Evolutionary conservation across 140 eudicot genomes (phyloP).

Genomic region (Senecio squalidus): DNA sequence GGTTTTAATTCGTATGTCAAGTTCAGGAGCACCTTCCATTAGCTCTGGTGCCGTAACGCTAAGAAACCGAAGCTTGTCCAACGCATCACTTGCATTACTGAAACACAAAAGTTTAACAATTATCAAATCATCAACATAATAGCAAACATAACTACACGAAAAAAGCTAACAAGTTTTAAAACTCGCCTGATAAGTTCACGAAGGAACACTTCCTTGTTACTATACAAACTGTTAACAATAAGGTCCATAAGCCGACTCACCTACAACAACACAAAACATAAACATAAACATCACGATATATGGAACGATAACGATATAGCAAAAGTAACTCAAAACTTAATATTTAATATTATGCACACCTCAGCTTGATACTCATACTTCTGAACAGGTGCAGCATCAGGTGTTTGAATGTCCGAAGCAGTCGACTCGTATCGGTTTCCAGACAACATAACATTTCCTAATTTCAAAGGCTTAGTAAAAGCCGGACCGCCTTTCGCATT

Average conservation of each 20-base stretch:
- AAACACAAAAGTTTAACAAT: background rate
- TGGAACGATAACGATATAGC: background rate
- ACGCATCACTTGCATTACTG: slow-evolving; percentile 98
- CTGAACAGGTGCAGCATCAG: slow-evolving; percentile 57
- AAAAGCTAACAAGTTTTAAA: background rate
- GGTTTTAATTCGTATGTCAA: slow-evolving; percentile 81
- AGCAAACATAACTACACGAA: background rate
- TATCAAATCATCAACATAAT: background rate
- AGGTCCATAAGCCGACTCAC: slow-evolving; percentile 99
- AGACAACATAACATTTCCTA: slow-evolving; percentile 24
- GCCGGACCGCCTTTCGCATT: slow-evolving; percentile 21
- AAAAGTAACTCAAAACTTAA: background rate
- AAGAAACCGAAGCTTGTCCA: slow-evolving; percentile 91
- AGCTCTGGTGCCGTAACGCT: slow-evolving; percentile 72
- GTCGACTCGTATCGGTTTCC: slow-evolving; percentile 62
- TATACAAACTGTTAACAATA: slow-evolving; percentile 88
- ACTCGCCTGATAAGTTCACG: slow-evolving; percentile 90
- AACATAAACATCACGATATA: background rate
- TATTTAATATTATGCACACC: slow-evolving; percentile 36
- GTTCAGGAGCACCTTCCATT: slow-evolving; percentile 71
- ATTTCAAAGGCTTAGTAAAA: slow-evolving; percentile 26
- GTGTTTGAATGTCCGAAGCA: slow-evolving; percentile 59
- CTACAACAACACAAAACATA: slow-evolving; percentile 33
- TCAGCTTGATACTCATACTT: slow-evolving; percentile 96
- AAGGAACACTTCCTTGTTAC: slow-evolving; percentile 95